These are phyloP conservation scores for Entamoeba dispar DNA, from an alignment of 208 protist species.

Conservation along the genomic window DNA sequence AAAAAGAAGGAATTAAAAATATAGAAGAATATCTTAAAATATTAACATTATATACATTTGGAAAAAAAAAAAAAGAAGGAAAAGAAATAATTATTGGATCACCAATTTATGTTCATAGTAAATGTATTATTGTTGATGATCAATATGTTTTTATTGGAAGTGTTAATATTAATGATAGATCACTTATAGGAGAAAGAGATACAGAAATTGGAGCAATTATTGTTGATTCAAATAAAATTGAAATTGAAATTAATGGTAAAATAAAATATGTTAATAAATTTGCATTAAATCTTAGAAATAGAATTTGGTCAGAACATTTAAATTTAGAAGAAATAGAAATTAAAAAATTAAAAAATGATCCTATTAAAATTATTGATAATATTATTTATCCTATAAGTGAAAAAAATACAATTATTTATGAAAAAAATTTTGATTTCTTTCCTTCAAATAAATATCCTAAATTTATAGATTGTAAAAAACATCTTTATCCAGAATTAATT, in stretches of 20 bases:
- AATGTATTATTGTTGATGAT: constrained; percentile 48
- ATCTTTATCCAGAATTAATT: neutral
- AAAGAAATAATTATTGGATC: neutral
- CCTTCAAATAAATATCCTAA: neutral
- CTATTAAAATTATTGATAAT: neutral
- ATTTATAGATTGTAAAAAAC: neutral
- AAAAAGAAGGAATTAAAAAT: neutral
- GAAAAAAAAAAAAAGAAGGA: neutral
- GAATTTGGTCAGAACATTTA: neutral
- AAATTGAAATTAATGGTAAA: constrained; percentile 6
- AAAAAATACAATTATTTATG: neutral
- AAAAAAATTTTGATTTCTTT: neutral
- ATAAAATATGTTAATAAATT: constrained; percentile 2
- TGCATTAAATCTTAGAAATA: neutral
- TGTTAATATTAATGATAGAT: constrained; percentile 46
- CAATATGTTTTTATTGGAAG: constrained; percentile 39
- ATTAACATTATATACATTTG: neutral
- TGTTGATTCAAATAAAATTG: constrained; percentile 10
- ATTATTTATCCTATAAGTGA: neutral
- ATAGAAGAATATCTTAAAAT: constrained; percentile 10
- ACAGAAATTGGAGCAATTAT: constrained; percentile 31
- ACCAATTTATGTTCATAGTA: constrained; percentile 42
- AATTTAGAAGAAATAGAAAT: neutral
- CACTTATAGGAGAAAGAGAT: constrained; percentile 36
- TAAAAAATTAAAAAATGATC: neutral